These are phyloP conservation scores for Fusarium sp. DNA, from an alignment of 2,329 filamentous ascomycete species.

Conservation along the genomic window DNA sequence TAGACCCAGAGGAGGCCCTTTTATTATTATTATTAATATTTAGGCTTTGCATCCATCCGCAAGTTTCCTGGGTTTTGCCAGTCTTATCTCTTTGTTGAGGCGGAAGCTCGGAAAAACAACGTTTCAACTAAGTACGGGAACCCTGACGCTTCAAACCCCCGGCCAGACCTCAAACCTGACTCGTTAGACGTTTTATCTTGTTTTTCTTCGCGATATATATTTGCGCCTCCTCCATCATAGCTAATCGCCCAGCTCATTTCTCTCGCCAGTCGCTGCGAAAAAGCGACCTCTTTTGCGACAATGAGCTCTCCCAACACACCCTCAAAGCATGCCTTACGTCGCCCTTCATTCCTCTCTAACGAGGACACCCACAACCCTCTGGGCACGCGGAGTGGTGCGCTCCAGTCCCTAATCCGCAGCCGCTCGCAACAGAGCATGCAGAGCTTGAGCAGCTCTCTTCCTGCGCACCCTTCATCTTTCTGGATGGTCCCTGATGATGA, in stretches of 20 bases:
- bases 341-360: constrained; percentile 52
- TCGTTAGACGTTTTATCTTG: constrained; percentile 21
- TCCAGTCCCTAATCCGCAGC: constrained; percentile 57
- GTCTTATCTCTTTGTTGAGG: constrained; percentile 12
- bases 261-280: constrained; percentile 21
- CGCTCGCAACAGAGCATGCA: constrained; percentile 54
- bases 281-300: constrained; percentile 28
- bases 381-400: constrained; percentile 55
- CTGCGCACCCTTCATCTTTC: constrained; percentile 40
- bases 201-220: constrained; percentile 15
- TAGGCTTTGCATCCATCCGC: no score
- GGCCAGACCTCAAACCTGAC: constrained; percentile 22
- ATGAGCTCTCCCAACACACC: constrained; percentile 53
- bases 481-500: constrained; percentile 52
- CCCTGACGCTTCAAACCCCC: constrained; percentile 31
- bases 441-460: constrained; percentile 48
- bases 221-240: neutral
- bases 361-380: constrained; percentile 54
- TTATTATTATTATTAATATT: neutral
- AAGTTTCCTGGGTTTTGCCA: neutral
- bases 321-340: constrained; percentile 44
- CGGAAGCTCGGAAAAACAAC: constrained; percentile 36
- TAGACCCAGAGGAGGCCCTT: constrained; percentile 2
- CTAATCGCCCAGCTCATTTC: neutral
- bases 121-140: constrained; percentile 14